Base-by-base conservation (phyloP, 768 basidiomycete genomes). In the Agaricus sinodeliciosus region DNA sequence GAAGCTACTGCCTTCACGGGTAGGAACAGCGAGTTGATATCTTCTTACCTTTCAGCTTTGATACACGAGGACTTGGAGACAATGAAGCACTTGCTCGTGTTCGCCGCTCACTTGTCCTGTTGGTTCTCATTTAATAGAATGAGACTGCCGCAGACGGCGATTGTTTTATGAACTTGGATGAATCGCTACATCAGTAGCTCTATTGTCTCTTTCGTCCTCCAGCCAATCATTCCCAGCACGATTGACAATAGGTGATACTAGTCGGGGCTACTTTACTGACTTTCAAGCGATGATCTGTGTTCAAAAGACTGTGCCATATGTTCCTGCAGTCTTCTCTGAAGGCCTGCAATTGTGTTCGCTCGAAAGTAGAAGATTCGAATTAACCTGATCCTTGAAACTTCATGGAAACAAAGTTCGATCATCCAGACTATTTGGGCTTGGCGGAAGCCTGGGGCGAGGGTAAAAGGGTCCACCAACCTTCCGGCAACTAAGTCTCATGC, bases 401-500 rank as follows among this genome's bases (percentile, higher is more conserved):
- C 44, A 28, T 53, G 26, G 36, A 7, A 9, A 22, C 15, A 13
- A 11, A 13, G 13, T 48, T 12, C 46, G 11, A 16, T 28, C 12
- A 11, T 36, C 9, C 5, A 25, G 25, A 49, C 36, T 9, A 18
- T 26, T n/a, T 15, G 25, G 40, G 26, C 27, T 28, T 36, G 13
- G 34, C 15, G 28, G 28, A 47, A 47, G 16, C 9, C 22, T 31
- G 42, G 35, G 41, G 43, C 18, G 25, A 28, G 26, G 4, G 7
- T 39, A 19, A 45, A 13, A 45, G 31, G 11, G 43, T 4, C 26
- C 13, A 9, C 3, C 26, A 52, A 12, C 22, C 18, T 16, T 31
- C 51, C 37, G 51, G 51, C 18, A 53, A 46, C 26, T 46, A 46
- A 31, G 31, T 31, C 31, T 47, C 37, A 39, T 34, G 26, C 51